Evolutionary conservation across 345 rosid genomes (phyloP), one percentile per base, ranked within the genome.

Genomic region (Euphorbia tirucalli): DNA sequence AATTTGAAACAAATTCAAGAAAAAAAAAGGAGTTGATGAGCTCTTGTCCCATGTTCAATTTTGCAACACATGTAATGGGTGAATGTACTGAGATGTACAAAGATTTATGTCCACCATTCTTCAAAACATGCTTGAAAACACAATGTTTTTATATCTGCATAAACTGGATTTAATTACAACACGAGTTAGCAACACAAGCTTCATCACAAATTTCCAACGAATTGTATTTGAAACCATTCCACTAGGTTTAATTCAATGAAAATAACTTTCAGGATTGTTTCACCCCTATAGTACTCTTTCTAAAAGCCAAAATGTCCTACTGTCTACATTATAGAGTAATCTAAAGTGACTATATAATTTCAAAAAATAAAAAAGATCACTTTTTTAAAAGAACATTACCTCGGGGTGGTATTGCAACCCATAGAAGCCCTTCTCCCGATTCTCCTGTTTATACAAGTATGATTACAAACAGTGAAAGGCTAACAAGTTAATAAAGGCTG

Each of bases 371-470:
- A n/a, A n/a, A 41, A 41, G 9, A 5, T 7, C 1, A 7, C 0
- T 13, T 15, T 46, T 2, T 46, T 15, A 1, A 46, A 16, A 46
- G 52, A 11, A 46, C 1, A 21, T 71, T 81, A 92, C 97, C 96
- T 95, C 97, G 10, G 97, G 99, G 56, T 92, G 99, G 77, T 95
- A 95, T 74, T 95, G 99, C 80, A 95, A 81, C 37, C 97, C 97
- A 73, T 80, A 92, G 78, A 89, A 86, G 87, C 80, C 84, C 93
- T 70, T 86, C 62, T 69, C 78, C 24, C 66, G 68, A 65, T 85
- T 82, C 86, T 90, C 92, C 57, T n/a, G n/a, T n/a, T n/a, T n/a
- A n/a, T n/a, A n/a, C n/a, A n/a, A n/a, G n/a, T n/a, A n/a, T n/a
- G n/a, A n/a, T n/a, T n/a, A n/a, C n/a, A n/a, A n/a, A n/a, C n/a